Base-by-base conservation (phyloP, 75 land plant genomes). In the Adiantum capillusveneris region DNA sequence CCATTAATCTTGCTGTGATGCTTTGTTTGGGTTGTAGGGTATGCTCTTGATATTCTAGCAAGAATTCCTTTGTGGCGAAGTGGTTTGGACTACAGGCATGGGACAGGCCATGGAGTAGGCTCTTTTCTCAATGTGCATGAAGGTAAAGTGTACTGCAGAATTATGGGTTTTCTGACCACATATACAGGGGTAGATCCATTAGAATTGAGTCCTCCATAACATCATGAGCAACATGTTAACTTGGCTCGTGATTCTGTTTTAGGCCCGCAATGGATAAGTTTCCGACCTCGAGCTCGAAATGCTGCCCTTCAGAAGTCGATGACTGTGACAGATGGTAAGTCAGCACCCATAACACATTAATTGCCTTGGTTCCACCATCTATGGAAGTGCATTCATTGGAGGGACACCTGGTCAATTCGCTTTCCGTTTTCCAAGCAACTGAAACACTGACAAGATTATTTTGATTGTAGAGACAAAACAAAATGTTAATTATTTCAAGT, bases 81-180 rank as follows among this genome's bases (percentile, higher is more conserved):
- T 73, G 99, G 99, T 29, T 83, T 95, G 66, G 99, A 95, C 61
- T 95, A 95, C 53, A 80, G 92, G 22, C 99, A 95, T 80, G 97
- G 99, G 19, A 95, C 99, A 58, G 99, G 99, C 30, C 99, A 95
- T 78, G 99, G 99, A 29, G 75, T 95, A 60, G 99, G 99, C 25
- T 84, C 84, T 54, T 95, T 81, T 68, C 75, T 95, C n/a, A 86
- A 90, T 76, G 99, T 95, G 58, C 99, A 95, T 74, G 99, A 95
- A 95, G 99, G 99, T 84, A n/a, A n/a, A 66, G 17, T 9, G 25
- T 28, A n/a, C 62, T 1, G 17, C 17, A 16, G 18, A 18, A 31
- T 12, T 53, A 27, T 31, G 20, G 5, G 3, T 30, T 31, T 62
- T 44, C 27, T 14, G 31, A 25, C 11, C 27, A 29, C 58, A 25